Conservation (phyloP, 179 eudicot species). For the Beta macrorhiza region DNA sequence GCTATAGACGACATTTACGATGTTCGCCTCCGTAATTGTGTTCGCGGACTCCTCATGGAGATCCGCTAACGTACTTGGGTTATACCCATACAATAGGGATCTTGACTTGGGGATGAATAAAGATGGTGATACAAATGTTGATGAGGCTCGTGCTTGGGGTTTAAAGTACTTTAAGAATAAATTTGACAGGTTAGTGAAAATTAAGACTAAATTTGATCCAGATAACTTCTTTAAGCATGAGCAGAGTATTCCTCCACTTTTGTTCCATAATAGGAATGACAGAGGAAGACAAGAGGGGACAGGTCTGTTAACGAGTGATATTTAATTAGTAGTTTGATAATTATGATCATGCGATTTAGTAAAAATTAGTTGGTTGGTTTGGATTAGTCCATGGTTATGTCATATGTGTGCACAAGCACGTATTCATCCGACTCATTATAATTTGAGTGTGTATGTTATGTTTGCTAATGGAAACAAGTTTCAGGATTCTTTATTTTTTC, state of each 20-base stretch:
- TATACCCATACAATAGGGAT: too few relatives aligned
- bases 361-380: conserved; percentile 11
- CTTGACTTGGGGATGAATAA: conserved; percentile 50
- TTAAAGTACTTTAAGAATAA: conserved; percentile 40
- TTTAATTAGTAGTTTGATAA: background rate
- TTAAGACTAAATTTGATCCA: conserved; percentile 46
- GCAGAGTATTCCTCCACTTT: conserved; percentile 33
- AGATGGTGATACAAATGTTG: conserved; percentile 27
- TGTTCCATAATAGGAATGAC: background rate
- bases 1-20: too few relatives aligned
- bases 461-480: conserved; percentile 17
- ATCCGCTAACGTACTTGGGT: too few relatives aligned
- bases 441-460: conserved; percentile 20
- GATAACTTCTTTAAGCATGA: conserved; percentile 35
- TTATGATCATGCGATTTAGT: background rate
- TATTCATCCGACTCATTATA: background rate
- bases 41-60: too few relatives aligned
- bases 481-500: background rate
- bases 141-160: conserved; percentile 49
- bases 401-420: conserved; percentile 11
- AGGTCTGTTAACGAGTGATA: too few relatives aligned
- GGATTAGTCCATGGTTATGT: background rate
- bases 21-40: too few relatives aligned
- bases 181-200: conserved; percentile 38
- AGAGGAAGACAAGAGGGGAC: background rate